phyloP scores from a whole-genome alignment of 257 asterid species.

The Nicotiana attenuata region DNA sequence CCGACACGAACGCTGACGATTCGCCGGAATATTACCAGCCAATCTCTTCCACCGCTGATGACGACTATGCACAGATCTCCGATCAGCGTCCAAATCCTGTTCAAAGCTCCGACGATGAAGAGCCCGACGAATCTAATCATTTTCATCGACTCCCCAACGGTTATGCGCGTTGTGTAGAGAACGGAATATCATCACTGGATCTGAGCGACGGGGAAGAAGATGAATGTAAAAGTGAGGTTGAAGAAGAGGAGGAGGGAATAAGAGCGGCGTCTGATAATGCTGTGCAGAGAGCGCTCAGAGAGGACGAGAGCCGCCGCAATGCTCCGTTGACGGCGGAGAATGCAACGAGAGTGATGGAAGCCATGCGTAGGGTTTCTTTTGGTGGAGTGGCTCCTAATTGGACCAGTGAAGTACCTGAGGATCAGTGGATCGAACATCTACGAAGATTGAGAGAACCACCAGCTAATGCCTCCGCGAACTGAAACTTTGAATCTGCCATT shows the following conservation, averaged over 20 bases:
- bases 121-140: slow-evolving; percentile 18
- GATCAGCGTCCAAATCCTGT: slow-evolving; percentile 12
- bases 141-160: slow-evolving; percentile 50
- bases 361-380: slow-evolving; percentile 68
- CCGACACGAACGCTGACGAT: slow-evolving; percentile 61
- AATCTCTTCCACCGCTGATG: slow-evolving; percentile 35
- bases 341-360: slow-evolving; percentile 68
- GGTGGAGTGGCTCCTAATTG: slow-evolving; percentile 69
- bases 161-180: slow-evolving; percentile 29
- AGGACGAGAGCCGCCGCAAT: slow-evolving; percentile 72
- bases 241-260: slow-evolving; percentile 33
- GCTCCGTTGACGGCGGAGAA: slow-evolving; percentile 70
- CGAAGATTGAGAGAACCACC: slow-evolving; percentile 35
- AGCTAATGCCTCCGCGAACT: slow-evolving; percentile 16
- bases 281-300: slow-evolving; percentile 56
- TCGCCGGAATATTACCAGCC: slow-evolving; percentile 62
- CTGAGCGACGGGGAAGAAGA: slow-evolving; percentile 37
- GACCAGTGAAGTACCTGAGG: slow-evolving; percentile 62
- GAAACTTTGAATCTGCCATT: neutral
- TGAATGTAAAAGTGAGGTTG: neutral
- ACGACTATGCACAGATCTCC: slow-evolving; percentile 24
- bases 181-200: slow-evolving; percentile 56
- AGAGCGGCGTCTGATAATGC: slow-evolving; percentile 42
- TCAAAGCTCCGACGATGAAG: slow-evolving; percentile 11
- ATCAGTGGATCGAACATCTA: slow-evolving; percentile 59